Evolutionary conservation across 371 early-diverging fungal genomes (phyloP), one percentile per base, ranked within the genome.

Genomic region (Aphelidium insulamus): DNA sequence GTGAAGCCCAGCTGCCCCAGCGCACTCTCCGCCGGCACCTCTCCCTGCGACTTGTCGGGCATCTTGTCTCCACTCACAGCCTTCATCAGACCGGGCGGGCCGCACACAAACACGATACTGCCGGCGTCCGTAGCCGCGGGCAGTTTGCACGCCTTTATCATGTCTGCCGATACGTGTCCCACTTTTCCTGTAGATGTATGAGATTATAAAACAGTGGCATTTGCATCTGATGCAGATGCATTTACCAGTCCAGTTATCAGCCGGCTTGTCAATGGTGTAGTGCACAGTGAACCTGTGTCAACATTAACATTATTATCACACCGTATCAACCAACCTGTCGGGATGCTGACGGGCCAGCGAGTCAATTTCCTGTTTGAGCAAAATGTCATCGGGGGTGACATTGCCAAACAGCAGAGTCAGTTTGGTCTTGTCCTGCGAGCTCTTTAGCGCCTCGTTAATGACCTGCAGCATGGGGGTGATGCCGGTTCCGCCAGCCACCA

Each of bases 401-500:
- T 85, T 91, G 38, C 72, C 86, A 46, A 78, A 88, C 40, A 94
- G 49, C 31, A 97, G 61, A 31, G 72, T 62, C 41, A 92, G 52
- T 54, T 75, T 72, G 43, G 88, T 85, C 43, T 60, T 66, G 56
- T 86, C 80, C 6, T 52, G 49, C 9, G 79, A 72, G 46, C 77
- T 62, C 25, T 55, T 44, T 36, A 79, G 62, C 21, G 79, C 59
- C 26, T 62, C 55, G 45, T 62, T 63, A 33, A 77, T 62, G 12
- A 79, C 38, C 61, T 86, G 84, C 17, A 68, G 39, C 83, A 85
- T 85, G 32, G 91, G 91, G 2, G 91, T 84, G 43, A 90, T 77
- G 34, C 90, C 90, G 21, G 94, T 75, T 24, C 98, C 95, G 37
- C 92, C 90, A 10, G 67, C 69, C 42, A 72, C 45, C 75, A 97